Conservation (phyloP, 306 rosid genomes). For the Psophocarpus tetragonolobus region DNA sequence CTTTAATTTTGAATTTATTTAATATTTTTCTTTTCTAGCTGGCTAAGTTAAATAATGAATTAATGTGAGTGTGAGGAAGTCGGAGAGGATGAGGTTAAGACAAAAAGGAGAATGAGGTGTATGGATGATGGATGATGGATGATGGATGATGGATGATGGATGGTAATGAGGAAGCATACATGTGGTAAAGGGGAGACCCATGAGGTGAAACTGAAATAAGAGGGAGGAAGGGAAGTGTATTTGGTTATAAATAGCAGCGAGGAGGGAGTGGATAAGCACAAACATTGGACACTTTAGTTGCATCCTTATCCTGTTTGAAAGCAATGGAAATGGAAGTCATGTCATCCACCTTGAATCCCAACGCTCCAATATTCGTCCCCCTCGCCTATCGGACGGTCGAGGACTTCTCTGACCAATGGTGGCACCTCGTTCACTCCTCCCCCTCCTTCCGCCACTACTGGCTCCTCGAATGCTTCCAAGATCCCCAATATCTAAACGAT, state of each 20-base stretch:
- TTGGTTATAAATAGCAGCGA: slow-evolving; percentile 28
- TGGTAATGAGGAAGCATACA: too few relatives aligned
- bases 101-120: too few relatives aligned
- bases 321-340: slow-evolving; percentile 47
- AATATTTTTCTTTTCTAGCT: too few relatives aligned
- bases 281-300: neutral
- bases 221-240: too few relatives aligned
- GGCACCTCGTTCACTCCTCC: slow-evolving; percentile 70
- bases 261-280: slow-evolving; percentile 8
- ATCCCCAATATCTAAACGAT: slow-evolving; percentile 53
- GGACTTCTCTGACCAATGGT: slow-evolving; percentile 94
- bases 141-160: too few relatives aligned
- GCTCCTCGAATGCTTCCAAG: slow-evolving; percentile 82
- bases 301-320: neutral
- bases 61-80: too few relatives aligned
- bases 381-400: slow-evolving; percentile 75
- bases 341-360: slow-evolving; percentile 62
- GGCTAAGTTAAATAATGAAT: too few relatives aligned
- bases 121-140: too few relatives aligned
- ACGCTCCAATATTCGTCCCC: slow-evolving; percentile 89
- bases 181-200: too few relatives aligned
- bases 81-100: too few relatives aligned
- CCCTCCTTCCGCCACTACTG: slow-evolving; percentile 93
- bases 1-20: too few relatives aligned
- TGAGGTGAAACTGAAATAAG: too few relatives aligned